Evolutionary conservation across 495 filamentous ascomycete genomes (phyloP), one percentile per base, ranked within the genome.

Genomic region (Aspergillus hancockii): DNA sequence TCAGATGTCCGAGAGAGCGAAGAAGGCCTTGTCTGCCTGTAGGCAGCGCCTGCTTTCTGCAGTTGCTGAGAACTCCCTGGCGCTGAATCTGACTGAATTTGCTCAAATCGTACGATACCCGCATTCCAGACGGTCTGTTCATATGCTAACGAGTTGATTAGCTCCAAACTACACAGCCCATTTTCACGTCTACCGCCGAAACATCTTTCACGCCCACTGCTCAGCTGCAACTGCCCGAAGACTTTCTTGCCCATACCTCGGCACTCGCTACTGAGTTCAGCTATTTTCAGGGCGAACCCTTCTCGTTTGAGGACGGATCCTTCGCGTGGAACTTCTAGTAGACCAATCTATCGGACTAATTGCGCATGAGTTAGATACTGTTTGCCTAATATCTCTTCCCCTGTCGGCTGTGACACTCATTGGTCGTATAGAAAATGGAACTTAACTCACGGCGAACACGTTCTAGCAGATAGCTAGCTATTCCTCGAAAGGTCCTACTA

Each of bases 271-370:
- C 51, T 0, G 66, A 68, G 19, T 68, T 68, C 28, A 58, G 55
- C 21, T 57, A 63, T 34, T 67, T 71, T 31, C 57, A 63, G n/a
- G 49, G 40, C 8, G 64, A 71, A 46, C 53, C 62, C 10, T 71
- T 69, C 32, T 16, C 60, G 3, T 66, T 69, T 49, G 65, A 65
- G 28, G 63, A 71, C 36, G 65, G 34, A 12, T 54, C 63, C 1
- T 61, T 68, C 30, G 58, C 57, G 40, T 67, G 65, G 65, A 66
- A 65, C 46, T 32, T 59, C 16, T 70, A 46, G 64, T 28, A 7
- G 3, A 28, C 25, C n/a, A 7, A 28, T 7, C 25, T 28, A 28
- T 28, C 25, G 3, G 25, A 28, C 3, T 7, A 28, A 28, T 28
- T 28, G 7, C 3, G 25, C 3, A 28, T 28, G 7, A 7, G 7